Evolutionary conservation across 306 rosid species (phyloP).

Genomic region (Ormosia semicastrata): DNA sequence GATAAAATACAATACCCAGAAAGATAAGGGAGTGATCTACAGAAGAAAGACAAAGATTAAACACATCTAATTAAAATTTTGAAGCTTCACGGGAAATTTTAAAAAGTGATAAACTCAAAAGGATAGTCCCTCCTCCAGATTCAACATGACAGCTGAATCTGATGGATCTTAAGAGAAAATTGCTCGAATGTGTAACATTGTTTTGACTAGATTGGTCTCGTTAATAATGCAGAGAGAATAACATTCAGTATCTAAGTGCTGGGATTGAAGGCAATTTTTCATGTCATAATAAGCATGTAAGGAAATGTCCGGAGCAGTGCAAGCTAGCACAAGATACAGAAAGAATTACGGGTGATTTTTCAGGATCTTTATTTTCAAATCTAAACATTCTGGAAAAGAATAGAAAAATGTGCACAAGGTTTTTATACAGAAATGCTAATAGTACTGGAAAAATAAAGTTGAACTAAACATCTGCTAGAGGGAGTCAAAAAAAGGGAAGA

Average conservation of each 20-base stretch:
- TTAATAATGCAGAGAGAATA: conserved; percentile 1
- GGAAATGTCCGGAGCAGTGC: not conserved
- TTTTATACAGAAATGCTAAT: not conserved
- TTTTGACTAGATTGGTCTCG: not conserved
- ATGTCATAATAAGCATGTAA: not conserved
- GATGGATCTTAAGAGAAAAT: not conserved
- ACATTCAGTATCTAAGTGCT: not conserved
- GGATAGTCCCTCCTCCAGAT: too few relatives aligned
- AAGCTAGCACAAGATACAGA: not conserved
- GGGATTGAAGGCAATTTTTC: not conserved
- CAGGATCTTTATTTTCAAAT: not conserved
- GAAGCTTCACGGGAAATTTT: too few relatives aligned
- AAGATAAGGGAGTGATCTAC: too few relatives aligned
- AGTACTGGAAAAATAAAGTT: not conserved
- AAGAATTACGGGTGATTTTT: not conserved
- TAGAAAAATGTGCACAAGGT: not conserved
- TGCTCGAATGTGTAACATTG: not conserved
- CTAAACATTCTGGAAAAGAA: not conserved
- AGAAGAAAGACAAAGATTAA: too few relatives aligned
- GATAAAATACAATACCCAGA: too few relatives aligned
- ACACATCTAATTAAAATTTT: too few relatives aligned
- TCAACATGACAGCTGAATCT: not conserved
- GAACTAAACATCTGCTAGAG: not conserved
- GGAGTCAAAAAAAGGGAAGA: not conserved
- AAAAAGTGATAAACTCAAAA: too few relatives aligned